Base-by-base conservation (phyloP, 116 monocot genomes). In the Posidonia oceanica region DNA sequence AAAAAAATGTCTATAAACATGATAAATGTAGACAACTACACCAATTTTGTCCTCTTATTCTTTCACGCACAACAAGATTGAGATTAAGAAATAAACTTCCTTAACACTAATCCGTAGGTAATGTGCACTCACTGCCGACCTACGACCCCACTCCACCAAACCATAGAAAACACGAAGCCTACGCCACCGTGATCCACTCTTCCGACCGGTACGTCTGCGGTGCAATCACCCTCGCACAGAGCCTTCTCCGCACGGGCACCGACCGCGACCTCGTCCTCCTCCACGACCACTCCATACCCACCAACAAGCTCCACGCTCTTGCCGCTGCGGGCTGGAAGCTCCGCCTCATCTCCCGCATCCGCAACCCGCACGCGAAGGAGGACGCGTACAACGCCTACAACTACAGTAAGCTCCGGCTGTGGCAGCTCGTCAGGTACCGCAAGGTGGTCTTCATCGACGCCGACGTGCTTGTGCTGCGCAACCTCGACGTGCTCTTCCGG, bases 141-240 rank as follows among this genome's bases (percentile, higher is more conserved):
- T 44, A 44, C 44, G 44, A 44, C 44, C 44, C 44, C 0, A n/a
- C n/a, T n/a, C 44, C 44, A 10, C 44, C 3, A 44, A 44, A 10
- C 3, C 44, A 44, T 0, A 44, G 29, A 4, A 54, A 54, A 22
- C 15, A 4, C 44, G 90, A 90, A 54, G 94, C 94, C 4, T 94
- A 87, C 67, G 94, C 80, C 37, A 94, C 90, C 44, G 83, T 94
- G 56, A 74, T 94, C 56, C 94, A 94, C 78, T 94, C 94, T 22
- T 81, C 87, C 13, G 74, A 77, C 64, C 36, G 36, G 29, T 94
- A 94, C 75, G 75, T 89, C 0, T 94, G 94, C 64, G 94, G 94
- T 29, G 87, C 94, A 44, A 77, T 94, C 56, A 64, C 61, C 12
- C 81, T 90, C 7, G 94, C 90, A 4, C 84, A 87, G 14, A 80